These are phyloP conservation scores for Microsporum canis DNA, from an alignment of 2,329 filamentous ascomycete species.

Conservation along the genomic window DNA sequence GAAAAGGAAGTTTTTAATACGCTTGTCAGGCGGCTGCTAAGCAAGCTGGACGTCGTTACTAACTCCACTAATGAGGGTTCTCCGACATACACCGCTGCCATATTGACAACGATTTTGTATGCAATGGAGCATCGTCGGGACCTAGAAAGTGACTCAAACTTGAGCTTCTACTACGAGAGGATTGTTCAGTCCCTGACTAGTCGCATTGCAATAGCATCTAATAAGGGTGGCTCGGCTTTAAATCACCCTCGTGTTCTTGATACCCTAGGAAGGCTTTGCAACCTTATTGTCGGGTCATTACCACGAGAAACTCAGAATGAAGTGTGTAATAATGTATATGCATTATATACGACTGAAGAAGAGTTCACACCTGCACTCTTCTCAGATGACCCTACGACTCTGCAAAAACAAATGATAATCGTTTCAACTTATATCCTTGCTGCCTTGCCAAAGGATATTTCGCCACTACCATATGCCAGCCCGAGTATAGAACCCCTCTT, in stretches of 20 bases:
- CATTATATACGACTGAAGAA: constrained; percentile 36
- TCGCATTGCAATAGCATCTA: constrained; percentile 28
- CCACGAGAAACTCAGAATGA: constrained; percentile 41
- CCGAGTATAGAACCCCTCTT: constrained; percentile 27
- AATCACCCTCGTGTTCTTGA: constrained; percentile 46
- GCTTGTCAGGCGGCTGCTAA: constrained; percentile 50
- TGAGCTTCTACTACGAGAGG: constrained; percentile 40
- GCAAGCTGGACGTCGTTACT: constrained; percentile 46
- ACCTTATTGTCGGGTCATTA: constrained; percentile 47
- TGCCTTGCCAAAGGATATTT: constrained; percentile 35
- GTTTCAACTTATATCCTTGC: constrained; percentile 48
- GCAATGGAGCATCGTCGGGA: constrained; percentile 44
- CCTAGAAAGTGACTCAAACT: constrained; percentile 31
- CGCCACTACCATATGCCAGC: constrained; percentile 22
- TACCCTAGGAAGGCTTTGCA: constrained; percentile 49
- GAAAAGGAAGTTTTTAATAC: constrained; percentile 55
- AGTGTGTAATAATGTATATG: constrained; percentile 45
- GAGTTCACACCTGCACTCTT: constrained; percentile 29
- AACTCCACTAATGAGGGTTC: constrained; percentile 38
- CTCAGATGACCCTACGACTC: constrained; percentile 19
- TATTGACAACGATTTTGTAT: constrained; percentile 51
- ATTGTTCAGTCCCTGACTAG: constrained; percentile 38
- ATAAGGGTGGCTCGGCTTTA: constrained; percentile 29
- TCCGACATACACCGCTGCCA: constrained; percentile 45
- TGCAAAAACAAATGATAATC: constrained; percentile 40